Evolutionary conservation across 164 flowering plant species (phyloP), one percentile per base, ranked within the genome.

Genomic region (Chimonanthus salicifolius): DNA sequence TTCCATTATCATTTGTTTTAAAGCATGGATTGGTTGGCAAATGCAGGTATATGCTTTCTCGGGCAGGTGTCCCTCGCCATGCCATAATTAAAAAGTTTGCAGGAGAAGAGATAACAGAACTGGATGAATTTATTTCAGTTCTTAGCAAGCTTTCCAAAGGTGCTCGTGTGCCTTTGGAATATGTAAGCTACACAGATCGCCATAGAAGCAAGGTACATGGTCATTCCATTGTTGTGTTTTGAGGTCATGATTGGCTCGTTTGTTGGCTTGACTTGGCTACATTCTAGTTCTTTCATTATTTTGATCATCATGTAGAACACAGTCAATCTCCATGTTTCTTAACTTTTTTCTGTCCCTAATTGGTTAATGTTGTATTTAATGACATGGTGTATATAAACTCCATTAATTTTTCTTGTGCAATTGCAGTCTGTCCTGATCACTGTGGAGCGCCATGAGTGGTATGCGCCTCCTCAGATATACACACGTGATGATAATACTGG

Each of bases 11-110:
- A 20, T 21, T 45, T 78, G 8, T 69, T 71, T n/a, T 74, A 44
- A 47, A n/a, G 49, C 47, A 6, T 77, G 16, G 18, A 62, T 16
- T 74, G 18, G 33, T 48, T 65, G n/a, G 10, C 72, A 64, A 74
- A 76, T 84, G 80, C 86, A 92, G 97, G 68, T 94, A 94, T 78
- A 94, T 94, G 98, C 90, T 94, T 18, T 86, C 85, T 70, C 83
- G 97, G 86, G 98, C 97, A 47, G 92, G 92, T 63, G 97, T 94
- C 76, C 97, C 95, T 78, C 90, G 94, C 70, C 97, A 94, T 85
- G 92, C 97, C 62, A 94, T 94, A 73, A 92, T 94, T 67, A 91
- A 89, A 80, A 94, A 92, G 80, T 86, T 94, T 84, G 94, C 92
- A 46, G 97, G 94, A 68, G 87, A 88, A 79, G 97, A 91, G 71